Percentiles rank a stretch among this genome's conserved stretches.
Evolutionary conservation across 441 rosid species (phyloP).

Genomic region (Capsella rubella): DNA sequence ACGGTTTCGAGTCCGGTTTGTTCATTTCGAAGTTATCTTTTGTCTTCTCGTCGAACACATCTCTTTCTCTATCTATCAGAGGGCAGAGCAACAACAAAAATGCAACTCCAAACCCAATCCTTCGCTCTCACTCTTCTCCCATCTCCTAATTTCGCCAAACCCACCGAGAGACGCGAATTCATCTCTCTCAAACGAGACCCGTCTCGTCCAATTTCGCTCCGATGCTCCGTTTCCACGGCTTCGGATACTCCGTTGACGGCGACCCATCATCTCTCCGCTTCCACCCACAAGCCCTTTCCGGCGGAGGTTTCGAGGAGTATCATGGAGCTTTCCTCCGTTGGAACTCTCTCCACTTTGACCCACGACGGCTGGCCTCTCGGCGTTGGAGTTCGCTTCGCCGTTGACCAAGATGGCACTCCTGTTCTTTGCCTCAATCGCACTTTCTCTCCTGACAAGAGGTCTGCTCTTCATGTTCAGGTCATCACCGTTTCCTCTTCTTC

Average conservation of each 20-base stretch:
- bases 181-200: constrained; percentile 46
- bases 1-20: constrained; percentile 18
- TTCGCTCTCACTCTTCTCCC: constrained; percentile 53
- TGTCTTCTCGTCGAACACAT: constrained; percentile 15
- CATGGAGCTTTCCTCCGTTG: constrained; percentile 80
- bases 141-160: constrained; percentile 45
- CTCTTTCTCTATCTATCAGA: constrained; percentile 1
- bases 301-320: constrained; percentile 90
- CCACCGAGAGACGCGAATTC: constrained; percentile 48
- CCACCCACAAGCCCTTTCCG: constrained; percentile 68
- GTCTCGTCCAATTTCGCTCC: constrained; percentile 50
- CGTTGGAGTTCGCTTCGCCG: constrained; percentile 83
- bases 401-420: constrained; percentile 82
- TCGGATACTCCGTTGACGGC: constrained; percentile 45
- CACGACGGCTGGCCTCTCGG: constrained; percentile 83
- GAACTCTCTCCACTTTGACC: constrained; percentile 77
- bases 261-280: constrained; percentile 32
- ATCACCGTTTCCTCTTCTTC: neutral
- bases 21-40: neutral
- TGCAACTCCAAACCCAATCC: constrained; percentile 71
- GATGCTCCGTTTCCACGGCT: constrained; percentile 71
- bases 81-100: constrained; percentile 28
- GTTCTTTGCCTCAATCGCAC: constrained; percentile 61
- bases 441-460: constrained; percentile 61
- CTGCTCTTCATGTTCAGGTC: constrained; percentile 95